phyloP scores from a whole-genome alignment of 768 basidiomycete genomes.

The Russula sp. region DNA sequence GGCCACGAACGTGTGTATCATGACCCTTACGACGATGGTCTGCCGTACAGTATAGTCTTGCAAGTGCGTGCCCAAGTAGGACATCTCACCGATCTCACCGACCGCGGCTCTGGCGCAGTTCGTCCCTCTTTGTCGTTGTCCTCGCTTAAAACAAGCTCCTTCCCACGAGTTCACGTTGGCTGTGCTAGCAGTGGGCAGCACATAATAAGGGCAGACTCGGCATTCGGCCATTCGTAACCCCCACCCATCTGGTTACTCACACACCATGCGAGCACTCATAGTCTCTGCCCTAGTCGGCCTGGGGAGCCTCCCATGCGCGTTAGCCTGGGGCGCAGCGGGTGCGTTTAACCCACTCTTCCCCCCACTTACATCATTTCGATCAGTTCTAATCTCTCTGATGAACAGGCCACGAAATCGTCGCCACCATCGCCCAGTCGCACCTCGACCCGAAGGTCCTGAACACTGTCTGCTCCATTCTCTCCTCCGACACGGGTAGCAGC shows the following conservation, averaged over 20 bases:
- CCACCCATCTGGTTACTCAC: not conserved
- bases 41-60: no score
- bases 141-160: no score
- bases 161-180: not conserved
- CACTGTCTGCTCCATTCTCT: conserved; percentile 64
- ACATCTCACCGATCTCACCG: no score
- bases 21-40: no score
- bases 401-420: conserved; percentile 83
- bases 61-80: no score
- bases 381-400: not conserved
- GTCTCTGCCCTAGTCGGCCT: not conserved
- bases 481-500: conserved; percentile 25
- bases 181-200: not conserved
- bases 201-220: not conserved
- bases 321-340: conserved; percentile 16
- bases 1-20: no score
- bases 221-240: not conserved
- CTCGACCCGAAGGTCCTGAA: conserved; percentile 65
- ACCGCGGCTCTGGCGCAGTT: not conserved
- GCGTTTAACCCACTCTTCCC: not conserved
- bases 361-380: not conserved
- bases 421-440: conserved; percentile 91
- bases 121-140: not conserved
- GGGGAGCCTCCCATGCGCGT: not conserved
- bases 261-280: conserved; percentile 2